Conservation (phyloP, 108 stramenopile species). For the Aurantiochytrium sp. region DNA sequence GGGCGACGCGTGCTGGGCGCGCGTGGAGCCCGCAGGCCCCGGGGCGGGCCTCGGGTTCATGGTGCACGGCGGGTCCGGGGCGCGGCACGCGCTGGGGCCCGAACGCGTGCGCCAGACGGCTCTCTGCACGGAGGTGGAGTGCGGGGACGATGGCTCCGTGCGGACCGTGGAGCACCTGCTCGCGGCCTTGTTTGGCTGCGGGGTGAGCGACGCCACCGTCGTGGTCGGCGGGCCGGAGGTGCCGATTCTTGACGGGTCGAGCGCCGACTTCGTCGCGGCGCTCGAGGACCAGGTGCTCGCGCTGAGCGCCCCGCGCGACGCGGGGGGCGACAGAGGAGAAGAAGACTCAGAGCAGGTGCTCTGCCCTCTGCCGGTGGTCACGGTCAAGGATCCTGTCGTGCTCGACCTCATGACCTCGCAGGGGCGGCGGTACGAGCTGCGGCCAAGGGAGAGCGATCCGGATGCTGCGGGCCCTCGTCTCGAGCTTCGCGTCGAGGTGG, state of each 20-base stretch:
- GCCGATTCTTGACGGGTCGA: not conserved
- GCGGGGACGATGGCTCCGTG: not conserved
- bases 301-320: no score
- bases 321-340: no score
- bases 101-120: not conserved
- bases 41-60: not conserved
- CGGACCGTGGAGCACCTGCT: conserved; percentile 1
- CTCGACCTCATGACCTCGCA: not conserved
- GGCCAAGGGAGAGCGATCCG: not conserved
- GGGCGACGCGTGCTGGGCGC: not conserved
- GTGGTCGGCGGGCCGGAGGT: not conserved
- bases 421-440: not conserved
- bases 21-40: not conserved
- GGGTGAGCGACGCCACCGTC: not conserved
- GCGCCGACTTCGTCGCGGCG: not conserved
- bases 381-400: not conserved
- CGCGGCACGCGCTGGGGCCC: not conserved
- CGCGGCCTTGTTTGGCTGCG: not conserved
- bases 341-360: no score
- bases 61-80: not conserved
- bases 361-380: not conserved
- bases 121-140: not conserved
- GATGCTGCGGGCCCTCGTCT: not conserved
- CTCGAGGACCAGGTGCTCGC: not conserved
- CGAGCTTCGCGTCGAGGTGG: not conserved